These are phyloP conservation scores for Babesia gibsoni DNA, from an alignment of 169 alveolate species.

Conservation along the genomic window DNA sequence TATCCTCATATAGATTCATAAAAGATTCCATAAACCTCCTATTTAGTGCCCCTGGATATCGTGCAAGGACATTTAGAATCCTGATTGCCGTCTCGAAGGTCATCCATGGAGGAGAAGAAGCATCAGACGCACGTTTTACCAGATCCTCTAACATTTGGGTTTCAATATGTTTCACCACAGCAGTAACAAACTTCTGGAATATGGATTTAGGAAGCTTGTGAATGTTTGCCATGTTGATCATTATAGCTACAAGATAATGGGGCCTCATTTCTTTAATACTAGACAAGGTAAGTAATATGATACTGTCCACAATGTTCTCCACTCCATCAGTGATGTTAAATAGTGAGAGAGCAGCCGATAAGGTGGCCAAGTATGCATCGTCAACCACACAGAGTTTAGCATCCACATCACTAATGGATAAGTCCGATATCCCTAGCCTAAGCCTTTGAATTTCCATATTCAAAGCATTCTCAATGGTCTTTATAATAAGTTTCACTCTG, in stretches of 20 bases:
- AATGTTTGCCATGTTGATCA: slow-evolving; percentile 20
- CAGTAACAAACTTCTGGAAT: slow-evolving; percentile 12
- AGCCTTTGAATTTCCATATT: slow-evolving; percentile 24
- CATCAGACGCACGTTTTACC: slow-evolving; percentile 4
- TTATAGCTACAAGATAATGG: slow-evolving; percentile 21
- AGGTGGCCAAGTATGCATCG: slow-evolving; percentile 39
- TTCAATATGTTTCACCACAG: slow-evolving; percentile 20
- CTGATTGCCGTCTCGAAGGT: slow-evolving; percentile 22
- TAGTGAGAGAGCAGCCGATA: slow-evolving; percentile 33
- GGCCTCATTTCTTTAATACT: slow-evolving; percentile 8
- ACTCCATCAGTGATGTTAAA: slow-evolving; percentile 38
- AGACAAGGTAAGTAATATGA: slow-evolving; percentile 11
- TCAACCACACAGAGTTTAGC: slow-evolving; percentile 33
- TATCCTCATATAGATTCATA: slow-evolving; percentile 21
- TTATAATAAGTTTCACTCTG: slow-evolving; percentile 18
- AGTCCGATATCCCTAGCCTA: slow-evolving; percentile 28
- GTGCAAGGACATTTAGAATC: slow-evolving; percentile 4
- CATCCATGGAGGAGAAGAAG: slow-evolving; percentile 13
- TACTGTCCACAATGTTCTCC: slow-evolving; percentile 33
- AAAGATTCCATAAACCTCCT: slow-evolving; percentile 22
- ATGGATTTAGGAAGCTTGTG: slow-evolving; percentile 43
- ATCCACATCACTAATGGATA: slow-evolving; percentile 6
- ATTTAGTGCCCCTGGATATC: slow-evolving; percentile 4
- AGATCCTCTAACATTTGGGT: background rate
- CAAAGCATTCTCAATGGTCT: slow-evolving; percentile 22